These are phyloP conservation scores for Cryptococcus wingfieldii DNA, from an alignment of 1,284 basidiomycete genomes.

Conservation along the genomic window DNA sequence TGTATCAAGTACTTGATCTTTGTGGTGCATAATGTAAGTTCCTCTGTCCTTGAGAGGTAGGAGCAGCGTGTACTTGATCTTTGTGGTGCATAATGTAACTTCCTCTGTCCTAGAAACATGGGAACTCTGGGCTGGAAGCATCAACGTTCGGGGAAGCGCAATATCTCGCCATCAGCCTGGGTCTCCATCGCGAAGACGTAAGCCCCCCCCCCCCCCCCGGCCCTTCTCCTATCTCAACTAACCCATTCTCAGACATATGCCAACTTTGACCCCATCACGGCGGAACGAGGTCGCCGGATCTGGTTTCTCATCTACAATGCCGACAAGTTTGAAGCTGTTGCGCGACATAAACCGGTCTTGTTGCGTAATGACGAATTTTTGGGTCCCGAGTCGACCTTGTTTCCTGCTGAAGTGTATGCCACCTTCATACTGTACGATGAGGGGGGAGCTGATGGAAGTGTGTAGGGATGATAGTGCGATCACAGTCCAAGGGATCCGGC, in stretches of 20 bases:
- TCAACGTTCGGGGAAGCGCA: slow-evolving; percentile 22
- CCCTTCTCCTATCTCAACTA: neutral
- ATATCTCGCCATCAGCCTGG: slow-evolving; percentile 20
- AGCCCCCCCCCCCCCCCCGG: neutral
- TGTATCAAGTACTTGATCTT: slow-evolving; percentile 24
- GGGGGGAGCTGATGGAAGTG: neutral
- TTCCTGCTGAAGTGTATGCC: slow-evolving; percentile 24
- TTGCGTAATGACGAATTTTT: slow-evolving; percentile 28
- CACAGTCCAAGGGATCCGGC: slow-evolving; percentile 15
- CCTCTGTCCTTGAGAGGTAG: neutral
- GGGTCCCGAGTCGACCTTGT: slow-evolving; percentile 17
- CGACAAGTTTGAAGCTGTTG: slow-evolving; percentile 27
- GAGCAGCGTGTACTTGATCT: slow-evolving; percentile 10
- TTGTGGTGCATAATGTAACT: slow-evolving; percentile 24
- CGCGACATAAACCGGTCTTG: slow-evolving; percentile 18
- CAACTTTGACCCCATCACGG: slow-evolving; percentile 21
- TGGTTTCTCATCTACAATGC: slow-evolving; percentile 24
- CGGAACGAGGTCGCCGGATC: slow-evolving; percentile 22
- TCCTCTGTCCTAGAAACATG: slow-evolving; percentile 15
- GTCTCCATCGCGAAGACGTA: slow-evolving; percentile 25
- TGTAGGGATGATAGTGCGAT: slow-evolving; percentile 23
- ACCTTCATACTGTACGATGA: neutral
- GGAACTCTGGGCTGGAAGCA: slow-evolving; percentile 19
- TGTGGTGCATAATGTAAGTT: slow-evolving; percentile 23
- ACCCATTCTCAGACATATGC: slow-evolving; percentile 3